Evolutionary conservation across 768 basidiomycete genomes (phyloP), one percentile per base, ranked within the genome.

Genomic region (Pulveroboletus sp.): DNA sequence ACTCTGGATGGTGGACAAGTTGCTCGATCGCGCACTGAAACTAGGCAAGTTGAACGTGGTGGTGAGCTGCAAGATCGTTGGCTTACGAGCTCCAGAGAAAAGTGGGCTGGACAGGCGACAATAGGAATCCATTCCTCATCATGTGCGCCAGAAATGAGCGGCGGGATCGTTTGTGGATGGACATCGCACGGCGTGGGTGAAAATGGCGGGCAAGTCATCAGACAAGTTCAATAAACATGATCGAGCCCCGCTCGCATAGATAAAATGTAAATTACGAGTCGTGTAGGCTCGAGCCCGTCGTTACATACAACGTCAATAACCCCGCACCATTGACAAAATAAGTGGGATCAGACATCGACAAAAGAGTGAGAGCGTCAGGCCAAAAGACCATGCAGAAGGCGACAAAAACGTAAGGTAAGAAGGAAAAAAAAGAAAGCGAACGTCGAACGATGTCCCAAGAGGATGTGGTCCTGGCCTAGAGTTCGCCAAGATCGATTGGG

Each of bases 1-100:
- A 90, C 61, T 97, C 94, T 6, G 94, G 94, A 61, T 95, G 92
- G 32, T 87, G 78, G 7, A 93, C 73, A 16, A 95, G 72, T 53
- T 90, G 86, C 21, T 77, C 78, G 27, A 87, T 65, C 0, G 87
- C 89, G 1, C 65, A 61, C 55, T 87, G 80, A 61, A 97, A 97
- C 90, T 93, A 53, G 16, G 40, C 3, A 21, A 25, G 11, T n/a
- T 41, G 23, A 40, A 35, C 14, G 14, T 34, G 4, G 29, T 4
- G 10, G 1, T 6, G 17, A 12, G 19, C 13, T 5, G 16, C 20
- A 25, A 17, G 5, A 43, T 27, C 10, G 24, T 7, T 7, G 13
- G 49, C 75, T 61, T 52, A 79, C 79, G 39, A 79, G 55, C 27
- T 74, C 68, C 25, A 65, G 45, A 1, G 76, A 61, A 59, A 76